A percentile compares a stretch with the other conserved stretches of the same genome.
Conservation (phyloP, 768 basidiomycete species). For the Lentinula lateritia region DNA sequence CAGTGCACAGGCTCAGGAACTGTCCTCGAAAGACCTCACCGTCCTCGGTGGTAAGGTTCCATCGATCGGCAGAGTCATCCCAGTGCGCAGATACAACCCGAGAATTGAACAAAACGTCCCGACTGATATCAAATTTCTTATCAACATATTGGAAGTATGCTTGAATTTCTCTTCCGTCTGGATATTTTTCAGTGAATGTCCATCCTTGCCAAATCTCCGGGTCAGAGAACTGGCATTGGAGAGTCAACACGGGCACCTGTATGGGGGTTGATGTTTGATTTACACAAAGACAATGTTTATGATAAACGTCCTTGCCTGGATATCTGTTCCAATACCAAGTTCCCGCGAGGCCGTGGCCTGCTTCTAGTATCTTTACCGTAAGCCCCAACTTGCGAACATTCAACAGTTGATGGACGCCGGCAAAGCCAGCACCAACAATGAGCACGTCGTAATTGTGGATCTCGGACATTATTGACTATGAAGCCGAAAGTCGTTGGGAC, state of each 20-base stretch:
- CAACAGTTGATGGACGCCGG: neutral
- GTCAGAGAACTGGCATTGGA: constrained; percentile 3
- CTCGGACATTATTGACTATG: neutral
- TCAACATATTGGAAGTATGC: constrained; percentile 2
- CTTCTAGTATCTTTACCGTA: neutral
- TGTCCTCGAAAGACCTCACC: neutral
- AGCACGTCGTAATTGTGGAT: neutral
- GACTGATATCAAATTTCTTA: constrained; percentile 3
- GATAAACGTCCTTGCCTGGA: neutral
- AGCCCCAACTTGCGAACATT: constrained; percentile 1
- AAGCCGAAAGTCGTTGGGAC: neutral
- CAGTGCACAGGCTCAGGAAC: constrained; percentile 4
- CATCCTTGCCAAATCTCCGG: neutral
- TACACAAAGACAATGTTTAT: no score
- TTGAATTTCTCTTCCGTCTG: neutral
- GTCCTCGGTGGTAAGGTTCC: neutral
- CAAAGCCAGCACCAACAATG: constrained; percentile 3
- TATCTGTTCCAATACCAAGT: constrained; percentile 4
- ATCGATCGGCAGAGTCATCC: neutral
- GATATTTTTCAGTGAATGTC: neutral
- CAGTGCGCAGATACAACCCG: neutral
- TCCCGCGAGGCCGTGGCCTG: neutral
- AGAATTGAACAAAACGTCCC: constrained; percentile 3
- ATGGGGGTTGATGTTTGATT: no score
- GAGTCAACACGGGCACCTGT: constrained; percentile 2